Conservation (phyloP, 768 basidiomycete genomes). For the Holtermanniella nyarrowii region DNA sequence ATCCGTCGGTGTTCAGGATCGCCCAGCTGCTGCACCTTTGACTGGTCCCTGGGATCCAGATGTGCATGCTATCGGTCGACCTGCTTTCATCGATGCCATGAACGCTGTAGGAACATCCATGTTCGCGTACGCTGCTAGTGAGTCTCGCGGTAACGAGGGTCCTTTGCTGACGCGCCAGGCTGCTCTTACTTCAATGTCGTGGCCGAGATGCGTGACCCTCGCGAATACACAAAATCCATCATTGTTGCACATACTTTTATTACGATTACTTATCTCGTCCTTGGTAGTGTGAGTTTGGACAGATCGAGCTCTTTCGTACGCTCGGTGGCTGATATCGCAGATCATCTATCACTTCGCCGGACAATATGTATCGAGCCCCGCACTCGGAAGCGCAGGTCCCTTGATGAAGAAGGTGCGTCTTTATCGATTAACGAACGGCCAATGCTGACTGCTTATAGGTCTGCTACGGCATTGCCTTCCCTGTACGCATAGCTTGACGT, state of each 20-base stretch:
- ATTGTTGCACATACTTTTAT: constrained; percentile 10
- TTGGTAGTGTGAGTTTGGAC: constrained; percentile 10
- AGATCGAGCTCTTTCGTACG: too few species aligned
- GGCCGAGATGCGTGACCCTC: constrained; percentile 27
- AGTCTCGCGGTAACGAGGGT: background rate
- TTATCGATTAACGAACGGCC: too few species aligned
- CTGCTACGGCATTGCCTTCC: constrained; percentile 19
- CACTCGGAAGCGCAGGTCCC: constrained; percentile 25
- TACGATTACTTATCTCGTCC: constrained; percentile 12
- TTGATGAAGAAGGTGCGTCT: constrained; percentile 29
- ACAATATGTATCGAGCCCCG: constrained; percentile 13
- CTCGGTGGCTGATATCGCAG: too few species aligned
- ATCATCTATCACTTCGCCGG: background rate
- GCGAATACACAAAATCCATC: constrained; percentile 9
- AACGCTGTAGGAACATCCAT: constrained; percentile 21
- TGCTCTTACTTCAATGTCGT: constrained; percentile 1
- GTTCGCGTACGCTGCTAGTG: background rate
- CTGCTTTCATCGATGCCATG: constrained; percentile 25
- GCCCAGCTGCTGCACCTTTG: constrained; percentile 14
- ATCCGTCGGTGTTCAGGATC: constrained; percentile 18
- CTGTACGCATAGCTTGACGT: background rate
- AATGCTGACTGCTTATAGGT: too few species aligned
- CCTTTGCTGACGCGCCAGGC: background rate
- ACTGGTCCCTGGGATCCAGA: constrained; percentile 6
- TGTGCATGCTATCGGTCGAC: constrained; percentile 15